Base-by-base conservation (phyloP, 805 yeast genomes). In the Saturnispora sekii region DNA sequence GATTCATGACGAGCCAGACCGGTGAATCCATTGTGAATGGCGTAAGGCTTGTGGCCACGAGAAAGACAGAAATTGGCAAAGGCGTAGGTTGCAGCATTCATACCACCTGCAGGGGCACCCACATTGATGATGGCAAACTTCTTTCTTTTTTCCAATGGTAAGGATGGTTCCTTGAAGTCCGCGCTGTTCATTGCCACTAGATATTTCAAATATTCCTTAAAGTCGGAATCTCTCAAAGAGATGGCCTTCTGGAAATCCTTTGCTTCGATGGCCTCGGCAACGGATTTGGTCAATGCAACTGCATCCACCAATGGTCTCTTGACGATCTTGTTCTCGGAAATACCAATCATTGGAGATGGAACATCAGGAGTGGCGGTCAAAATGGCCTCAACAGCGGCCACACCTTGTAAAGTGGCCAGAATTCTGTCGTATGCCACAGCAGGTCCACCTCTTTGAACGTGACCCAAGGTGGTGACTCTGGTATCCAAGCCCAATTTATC, bases 381-480 rank as follows among this genome's bases (percentile, higher is more conserved):
- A 10, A 82, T 82, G 1, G 88, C 88, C 51, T 77, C 72, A 41
- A 82, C 87, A 5, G 89, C 89, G 54, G 81, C 89, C 39, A 81
- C 88, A 65, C 89, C 90, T 68, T 82, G 90, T 51, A 82, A 58
- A 17, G 90, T 82, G 32, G 88, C 88, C 50, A 83, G 63, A 56
- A 77, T 62, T 55, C 90, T 68, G 60, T 82, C 90, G 54, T 66
- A 79, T 1, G 88, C 86, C 40, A 79, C 86, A 1, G 90, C 87
- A 17, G 82, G 72, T 57, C 90, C 90, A 66, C 90, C 90, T 66
- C 90, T 72, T 66, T 82, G 90, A 36, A 82, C 89, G 53, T 82
- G 90, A 18, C 90, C 90, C 54, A 82, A 66, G 4, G 83, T 80
- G 41, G 90, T 82, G 54, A 81, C 72, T 65, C 94, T 71, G 5